Base-by-base conservation (phyloP, 768 basidiomycete genomes). In the Pluteus cervinus region DNA sequence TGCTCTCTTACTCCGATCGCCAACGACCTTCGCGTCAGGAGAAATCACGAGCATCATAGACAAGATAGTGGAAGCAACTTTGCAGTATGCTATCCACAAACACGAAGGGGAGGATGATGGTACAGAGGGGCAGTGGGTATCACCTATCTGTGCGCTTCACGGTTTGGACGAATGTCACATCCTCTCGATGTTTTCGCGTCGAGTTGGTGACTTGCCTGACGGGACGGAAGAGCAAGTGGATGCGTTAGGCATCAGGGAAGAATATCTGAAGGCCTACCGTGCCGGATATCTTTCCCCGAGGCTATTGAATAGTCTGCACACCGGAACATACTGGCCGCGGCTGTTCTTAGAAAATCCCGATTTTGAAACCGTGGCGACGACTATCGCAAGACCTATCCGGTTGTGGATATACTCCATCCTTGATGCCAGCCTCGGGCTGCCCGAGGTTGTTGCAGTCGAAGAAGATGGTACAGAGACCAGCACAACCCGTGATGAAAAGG, bases 331-430 rank as follows among this genome's bases (percentile, higher is more conserved):
- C 40, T 89, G 84, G 83, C 76, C 82, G 4, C 63, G 68, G 23
- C 52, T 79, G n/a, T 87, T 86, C 53, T 68, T 90, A 14, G 87
- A 90, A 43, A 73, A 79, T 46, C 87, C 87, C 0, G 86, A 90
- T 54, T 35, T 71, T 21, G 83, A 86, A 53, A 76, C 75, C 1
- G 79, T 82, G 8, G 63, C 73, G 14, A 60, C 75, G 40, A 79
- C 71, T 37, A 71, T 88, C 9, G 78, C 79, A 4, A 58, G 77
- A 21, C 73, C 75, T 1, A 68, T 88, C 33, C 70, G 82, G 11
- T 53, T 61, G 35, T 86, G 81, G 80, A 60, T 70, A 21, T 83
- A 85, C 51, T 68, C 84, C 0, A 63, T 88, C 17, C 50, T 89
- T 28, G 77, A 85, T 35, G 75, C 81, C 47, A 74, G 71, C 12